Base-by-base conservation (phyloP, 139 green algal species). In the Ettlia oleoabundans region DNA sequence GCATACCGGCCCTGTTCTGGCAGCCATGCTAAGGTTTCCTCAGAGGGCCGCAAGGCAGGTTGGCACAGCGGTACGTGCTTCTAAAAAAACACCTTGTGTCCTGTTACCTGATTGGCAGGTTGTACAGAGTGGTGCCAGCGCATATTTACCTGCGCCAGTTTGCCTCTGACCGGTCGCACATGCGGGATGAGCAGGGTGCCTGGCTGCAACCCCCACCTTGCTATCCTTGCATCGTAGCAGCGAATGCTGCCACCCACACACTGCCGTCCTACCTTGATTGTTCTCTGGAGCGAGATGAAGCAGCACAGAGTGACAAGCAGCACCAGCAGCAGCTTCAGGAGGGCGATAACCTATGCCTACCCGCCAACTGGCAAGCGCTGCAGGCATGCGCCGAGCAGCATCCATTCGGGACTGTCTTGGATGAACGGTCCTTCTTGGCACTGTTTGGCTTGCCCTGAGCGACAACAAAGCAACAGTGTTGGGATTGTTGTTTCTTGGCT, bases 101-200 rank as follows among this genome's bases (percentile, higher is more conserved):
- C 13, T 15, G 13, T 15, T 26, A 2, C 51, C 51, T 32, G 8
- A 0, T 15, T 18, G 53, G 66, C 87, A 91, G 88, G 77, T 67
- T 58, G 32, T 91, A 82, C 63, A 76, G 86, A 0, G 30, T 90
- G 4, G 76, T 92, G 13, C 69, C 82, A 6, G 85, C 76, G 26
- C 40, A 55, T 2, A 10, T 52, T 4, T 87, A 85, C 33, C 40
- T 87, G 28, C 63, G 66, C 6, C 76, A 87, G 61, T 92, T 92
- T 70, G 80, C 86, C 2, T 87, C 78, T 8, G 86, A 92, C 77
- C 76, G 88, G 32, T 82, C 78, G 19, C 88, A 92, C 82, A 92
- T 92, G 88, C 66, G 75, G 4, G n/a, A 22, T 0, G 35, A 21
- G 5, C 70, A 82, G 5, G 71, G 80, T 33, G n/a, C 26, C 42